Evolutionary conservation across 2,329 filamentous ascomycete genomes (phyloP), one percentile per base, ranked within the genome.

Genomic region (Ascochyta pisi): DNA sequence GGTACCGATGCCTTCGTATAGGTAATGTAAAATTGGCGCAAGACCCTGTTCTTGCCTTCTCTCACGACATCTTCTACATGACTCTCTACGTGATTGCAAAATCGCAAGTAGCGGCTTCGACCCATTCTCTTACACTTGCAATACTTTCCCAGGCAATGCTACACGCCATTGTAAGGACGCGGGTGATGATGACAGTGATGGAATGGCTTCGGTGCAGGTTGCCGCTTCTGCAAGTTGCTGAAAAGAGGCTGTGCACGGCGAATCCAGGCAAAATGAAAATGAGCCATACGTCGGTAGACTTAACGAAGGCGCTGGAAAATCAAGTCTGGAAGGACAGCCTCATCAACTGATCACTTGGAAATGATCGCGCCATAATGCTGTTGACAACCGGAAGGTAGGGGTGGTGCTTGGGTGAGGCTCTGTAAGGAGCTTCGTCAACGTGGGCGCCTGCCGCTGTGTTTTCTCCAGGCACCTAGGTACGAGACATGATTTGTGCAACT

Each of bases 371-470:
- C 6, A 35, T 35, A 12, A 31, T 13, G 12, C 29, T 4, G 29
- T 31, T 31, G 29, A 4, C 29, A 4, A 6, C 12, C 29, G 10
- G 27, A 10, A 29, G 27, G 13, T n/a, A 34, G 13, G 4, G 6
- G 15, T 13, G 31, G 12, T 33, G 12, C 13, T 34, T 16, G 6
- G 15, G 15, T 8, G 33, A 16, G n/a, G 33, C n/a, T 16, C 33
- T 31, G 29, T 12, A 15, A 31, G 29, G 29, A 31, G 29, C 29
- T 31, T 16, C 15, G 16, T 23, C 22, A 24, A 23, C 10, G 12
- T 40, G 27, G 27, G 38, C 47, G 38, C 47, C 47, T 27, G 38
- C 38, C 47, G 37, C 29, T 50, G 38, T n/a, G n/a, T n/a, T n/a
- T n/a, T n/a, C n/a, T n/a, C n/a, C n/a, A n/a, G n/a, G n/a, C n/a